These are phyloP conservation scores for Dillenia suffruticosa DNA, from an alignment of 164 flowering plant genomes.

Conservation along the genomic window DNA sequence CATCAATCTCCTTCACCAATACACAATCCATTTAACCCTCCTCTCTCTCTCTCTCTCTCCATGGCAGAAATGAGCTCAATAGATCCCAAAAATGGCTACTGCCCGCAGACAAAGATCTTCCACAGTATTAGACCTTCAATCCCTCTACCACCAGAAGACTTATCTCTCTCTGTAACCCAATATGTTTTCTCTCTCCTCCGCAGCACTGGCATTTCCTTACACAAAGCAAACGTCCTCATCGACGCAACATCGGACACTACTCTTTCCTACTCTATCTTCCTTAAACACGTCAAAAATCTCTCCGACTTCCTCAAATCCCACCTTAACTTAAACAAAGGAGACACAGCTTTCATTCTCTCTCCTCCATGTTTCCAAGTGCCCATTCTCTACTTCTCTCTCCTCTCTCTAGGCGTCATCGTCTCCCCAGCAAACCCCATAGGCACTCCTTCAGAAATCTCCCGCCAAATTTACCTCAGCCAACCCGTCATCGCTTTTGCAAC, in stretches of 20 bases:
- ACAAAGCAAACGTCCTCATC: constrained; percentile 21
- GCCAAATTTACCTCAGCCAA: constrained; percentile 17
- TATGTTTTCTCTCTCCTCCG: constrained; percentile 30
- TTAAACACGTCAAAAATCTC: constrained; percentile 12
- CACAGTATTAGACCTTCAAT: constrained; percentile 37
- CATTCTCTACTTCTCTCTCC: constrained; percentile 38
- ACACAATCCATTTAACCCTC: too few relatives aligned
- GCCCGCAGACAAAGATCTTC: constrained; percentile 38
- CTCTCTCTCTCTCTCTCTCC: too few relatives aligned
- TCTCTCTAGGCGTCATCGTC: constrained; percentile 29
- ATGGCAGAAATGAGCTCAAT: background rate
- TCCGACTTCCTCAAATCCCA: constrained; percentile 17
- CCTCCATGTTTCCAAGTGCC: constrained; percentile 31
- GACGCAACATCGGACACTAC: constrained; percentile 29
- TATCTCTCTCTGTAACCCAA: constrained; percentile 24
- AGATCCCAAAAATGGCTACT: constrained; percentile 36
- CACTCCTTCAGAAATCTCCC: constrained; percentile 22
- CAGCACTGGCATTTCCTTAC: constrained; percentile 7
- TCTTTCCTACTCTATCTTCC: constrained; percentile 25
- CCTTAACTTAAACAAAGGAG: constrained; percentile 11
- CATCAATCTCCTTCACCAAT: too few relatives aligned
- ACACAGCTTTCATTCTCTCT: constrained; percentile 28
- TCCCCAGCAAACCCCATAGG: constrained; percentile 37
- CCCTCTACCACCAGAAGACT: constrained; percentile 31
- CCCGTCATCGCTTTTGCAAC: constrained; percentile 30